A percentile compares a stretch with the other conserved stretches of the same genome.
These are phyloP conservation scores for Yamadazyma scolyti DNA, from an alignment of 805 yeast genomes.

Conservation along the genomic window DNA sequence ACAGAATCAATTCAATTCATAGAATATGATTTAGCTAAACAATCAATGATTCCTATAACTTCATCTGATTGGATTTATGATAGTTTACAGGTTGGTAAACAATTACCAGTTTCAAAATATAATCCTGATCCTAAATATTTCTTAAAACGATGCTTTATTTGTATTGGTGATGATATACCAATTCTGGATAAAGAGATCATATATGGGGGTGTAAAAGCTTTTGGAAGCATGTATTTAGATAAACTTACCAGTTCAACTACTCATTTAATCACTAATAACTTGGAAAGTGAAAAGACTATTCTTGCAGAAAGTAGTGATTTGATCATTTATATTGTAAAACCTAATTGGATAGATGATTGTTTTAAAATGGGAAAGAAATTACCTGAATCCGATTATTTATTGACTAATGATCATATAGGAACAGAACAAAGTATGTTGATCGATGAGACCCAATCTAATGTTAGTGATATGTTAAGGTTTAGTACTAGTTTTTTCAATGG, in stretches of 20 bases:
- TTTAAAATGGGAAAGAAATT: slow-evolving; percentile 48
- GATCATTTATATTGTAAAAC: slow-evolving; percentile 59
- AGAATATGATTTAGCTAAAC: slow-evolving; percentile 44
- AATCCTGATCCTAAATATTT: slow-evolving; percentile 71
- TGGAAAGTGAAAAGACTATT: slow-evolving; percentile 54
- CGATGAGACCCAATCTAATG: slow-evolving; percentile 1
- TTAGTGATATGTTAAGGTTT: slow-evolving; percentile 4
- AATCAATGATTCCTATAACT: slow-evolving; percentile 63
- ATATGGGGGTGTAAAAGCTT: slow-evolving; percentile 60
- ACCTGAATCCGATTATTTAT: slow-evolving; percentile 50
- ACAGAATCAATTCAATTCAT: slow-evolving; percentile 50
- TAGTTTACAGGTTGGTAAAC: slow-evolving; percentile 36
- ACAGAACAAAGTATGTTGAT: slow-evolving; percentile 16
- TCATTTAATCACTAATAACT: slow-evolving; percentile 62
- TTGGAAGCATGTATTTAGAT: slow-evolving; percentile 75
- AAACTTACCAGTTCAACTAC: slow-evolving; percentile 68
- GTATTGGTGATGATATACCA: slow-evolving; percentile 54
- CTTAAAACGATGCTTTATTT: slow-evolving; percentile 58
- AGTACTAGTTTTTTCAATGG: slow-evolving; percentile 31
- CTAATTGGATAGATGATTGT: slow-evolving; percentile 79
- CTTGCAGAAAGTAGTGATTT: slow-evolving; percentile 44
- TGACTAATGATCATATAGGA: background rate
- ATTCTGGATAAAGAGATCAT: slow-evolving; percentile 63
- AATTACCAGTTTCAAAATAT: slow-evolving; percentile 53
- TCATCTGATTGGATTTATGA: slow-evolving; percentile 58